Conservation (phyloP, 257 asterid genomes). For the Osmanthus fragrans region DNA sequence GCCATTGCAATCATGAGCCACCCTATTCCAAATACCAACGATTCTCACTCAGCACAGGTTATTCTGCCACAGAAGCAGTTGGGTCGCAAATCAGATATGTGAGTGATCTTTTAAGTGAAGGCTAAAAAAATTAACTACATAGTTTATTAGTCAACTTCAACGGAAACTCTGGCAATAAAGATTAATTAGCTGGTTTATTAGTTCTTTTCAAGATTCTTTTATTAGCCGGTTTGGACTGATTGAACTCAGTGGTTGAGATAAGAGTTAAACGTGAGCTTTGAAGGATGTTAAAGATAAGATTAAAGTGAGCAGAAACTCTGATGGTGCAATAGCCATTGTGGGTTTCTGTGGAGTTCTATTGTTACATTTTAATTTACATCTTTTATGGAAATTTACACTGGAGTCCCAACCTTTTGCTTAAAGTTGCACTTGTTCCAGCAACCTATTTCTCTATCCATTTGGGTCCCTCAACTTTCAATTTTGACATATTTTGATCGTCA, state of each 20-base stretch:
- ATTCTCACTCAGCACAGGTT: conserved; percentile 86
- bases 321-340: not conserved
- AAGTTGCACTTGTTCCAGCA: not conserved
- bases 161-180: not conserved
- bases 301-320: not conserved
- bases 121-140: not conserved
- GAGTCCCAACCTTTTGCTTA: not conserved
- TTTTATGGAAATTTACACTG: not conserved
- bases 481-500: not conserved
- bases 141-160: not conserved
- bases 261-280: not conserved
- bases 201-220: not conserved
- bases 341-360: not conserved
- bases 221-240: not conserved
- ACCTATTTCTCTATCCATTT: not conserved
- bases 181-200: not conserved
- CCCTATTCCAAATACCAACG: conserved; percentile 86
- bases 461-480: not conserved
- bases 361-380: not conserved
- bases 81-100: conserved; percentile 94
- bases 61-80: conserved; percentile 96
- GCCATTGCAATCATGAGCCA: conserved; percentile 97
- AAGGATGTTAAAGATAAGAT: not conserved
- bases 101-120: conserved; percentile 25
- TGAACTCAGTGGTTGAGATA: not conserved